Percentiles rank a stretch among this genome's conserved stretches.
Evolutionary conservation across 2,329 filamentous ascomycete genomes (phyloP).

Genomic region (Xylaria sp.): DNA sequence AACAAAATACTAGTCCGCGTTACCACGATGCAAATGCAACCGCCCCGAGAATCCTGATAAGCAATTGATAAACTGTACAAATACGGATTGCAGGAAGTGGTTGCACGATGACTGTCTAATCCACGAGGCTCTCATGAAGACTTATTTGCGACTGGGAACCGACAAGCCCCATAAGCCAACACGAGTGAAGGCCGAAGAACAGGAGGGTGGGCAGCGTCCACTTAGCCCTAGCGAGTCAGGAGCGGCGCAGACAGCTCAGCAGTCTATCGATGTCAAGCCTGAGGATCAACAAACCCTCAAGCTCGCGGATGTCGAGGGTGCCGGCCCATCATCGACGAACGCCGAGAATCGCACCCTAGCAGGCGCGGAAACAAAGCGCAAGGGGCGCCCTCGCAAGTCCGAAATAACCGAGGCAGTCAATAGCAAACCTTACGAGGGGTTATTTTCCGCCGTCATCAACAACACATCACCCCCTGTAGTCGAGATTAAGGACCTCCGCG

Average conservation of each 20-base stretch:
- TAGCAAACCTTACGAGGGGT: conserved; percentile 61
- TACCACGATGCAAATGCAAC: conserved; percentile 68
- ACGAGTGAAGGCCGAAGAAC: conserved; percentile 54
- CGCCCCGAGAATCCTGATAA: conserved; percentile 72
- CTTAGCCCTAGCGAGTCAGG: conserved; percentile 65
- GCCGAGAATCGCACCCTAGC: conserved; percentile 54
- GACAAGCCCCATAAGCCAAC: conserved; percentile 61
- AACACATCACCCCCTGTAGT: conserved; percentile 61
- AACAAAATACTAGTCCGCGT: conserved; percentile 58
- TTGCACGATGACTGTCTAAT: conserved; percentile 72
- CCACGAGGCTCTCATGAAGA: conserved; percentile 63
- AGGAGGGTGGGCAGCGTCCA: conserved; percentile 56
- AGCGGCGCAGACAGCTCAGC: conserved; percentile 60
- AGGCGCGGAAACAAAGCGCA: conserved; percentile 47
- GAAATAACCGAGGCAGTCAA: conserved; percentile 50
- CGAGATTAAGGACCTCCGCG: conserved; percentile 64
- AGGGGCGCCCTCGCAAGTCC: conserved; percentile 55
- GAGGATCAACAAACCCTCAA: conserved; percentile 54
- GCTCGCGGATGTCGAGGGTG: conserved; percentile 49
- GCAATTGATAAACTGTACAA: conserved; percentile 68
- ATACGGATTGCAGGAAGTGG: conserved; percentile 67
- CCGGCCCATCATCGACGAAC: conserved; percentile 43
- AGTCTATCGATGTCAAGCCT: conserved; percentile 65
- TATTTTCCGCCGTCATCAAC: conserved; percentile 64
- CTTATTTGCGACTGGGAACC: conserved; percentile 62